A percentile compares a stretch with the other conserved stretches of the same genome.
These are phyloP conservation scores for Myxozyma sirexii DNA, from an alignment of 805 yeast genomes.

Conservation along the genomic window DNA sequence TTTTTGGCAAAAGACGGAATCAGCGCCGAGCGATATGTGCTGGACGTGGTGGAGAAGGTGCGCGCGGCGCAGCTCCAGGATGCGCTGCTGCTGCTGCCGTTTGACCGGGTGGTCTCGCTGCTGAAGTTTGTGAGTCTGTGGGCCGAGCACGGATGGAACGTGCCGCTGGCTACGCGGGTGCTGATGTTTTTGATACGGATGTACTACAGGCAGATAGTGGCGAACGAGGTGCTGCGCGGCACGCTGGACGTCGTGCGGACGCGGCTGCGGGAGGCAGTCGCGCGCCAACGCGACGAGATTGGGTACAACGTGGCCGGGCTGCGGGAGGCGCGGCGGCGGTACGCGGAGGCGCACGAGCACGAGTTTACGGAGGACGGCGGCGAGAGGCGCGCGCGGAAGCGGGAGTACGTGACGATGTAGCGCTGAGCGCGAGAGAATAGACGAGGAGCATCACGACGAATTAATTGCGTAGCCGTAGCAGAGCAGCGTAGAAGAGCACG, in stretches of 20 bases:
- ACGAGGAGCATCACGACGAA: too few relatives aligned
- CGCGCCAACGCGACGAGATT: conserved; percentile 56
- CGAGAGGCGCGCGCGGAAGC: conserved; percentile 68
- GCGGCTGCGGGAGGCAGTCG: conserved; percentile 61
- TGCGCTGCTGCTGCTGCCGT: conserved; percentile 87
- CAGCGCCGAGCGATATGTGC: conserved; percentile 75
- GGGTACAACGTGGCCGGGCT: conserved; percentile 88
- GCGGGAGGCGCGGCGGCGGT: conserved; percentile 69
- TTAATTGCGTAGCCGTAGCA: too few relatives aligned
- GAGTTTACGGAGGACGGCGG: conserved; percentile 69
- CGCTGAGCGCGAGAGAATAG: too few relatives aligned
- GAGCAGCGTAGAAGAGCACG: too few relatives aligned
- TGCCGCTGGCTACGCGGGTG: conserved; percentile 71
- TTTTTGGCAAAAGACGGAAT: conserved; percentile 65
- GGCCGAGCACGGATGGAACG: conserved; percentile 54
- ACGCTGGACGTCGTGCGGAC: conserved; percentile 66
- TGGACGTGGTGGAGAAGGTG: conserved; percentile 69
- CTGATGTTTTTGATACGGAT: conserved; percentile 72
- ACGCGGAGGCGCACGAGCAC: conserved; percentile 73
- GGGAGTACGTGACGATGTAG: conserved; percentile 61
- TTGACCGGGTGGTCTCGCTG: conserved; percentile 73
- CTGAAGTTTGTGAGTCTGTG: conserved; percentile 75
- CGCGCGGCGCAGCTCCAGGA: conserved; percentile 88
- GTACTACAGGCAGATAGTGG: conserved; percentile 77
- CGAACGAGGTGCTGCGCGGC: conserved; percentile 53